Percentiles rank a stretch among this genome's conserved stretches.
phyloP scores from a whole-genome alignment of 768 basidiomycete genomes.

The Xanthoconium stramineum region DNA sequence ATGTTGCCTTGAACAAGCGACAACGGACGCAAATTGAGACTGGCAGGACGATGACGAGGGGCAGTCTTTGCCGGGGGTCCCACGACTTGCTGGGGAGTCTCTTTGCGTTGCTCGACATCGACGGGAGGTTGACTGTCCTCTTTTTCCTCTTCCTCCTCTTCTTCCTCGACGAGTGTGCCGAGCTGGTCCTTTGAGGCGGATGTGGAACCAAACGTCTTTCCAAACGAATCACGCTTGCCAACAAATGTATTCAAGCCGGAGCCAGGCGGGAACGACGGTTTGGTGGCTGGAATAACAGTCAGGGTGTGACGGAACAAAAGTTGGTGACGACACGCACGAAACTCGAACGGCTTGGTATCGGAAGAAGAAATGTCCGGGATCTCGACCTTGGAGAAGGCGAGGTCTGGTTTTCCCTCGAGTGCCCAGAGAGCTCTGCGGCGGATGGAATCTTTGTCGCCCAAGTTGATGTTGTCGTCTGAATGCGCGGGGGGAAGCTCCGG shows the following conservation, averaged over 20 bases:
- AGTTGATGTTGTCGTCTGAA: constrained; percentile 64
- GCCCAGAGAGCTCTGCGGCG: constrained; percentile 82
- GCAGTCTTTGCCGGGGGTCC: constrained; percentile 37
- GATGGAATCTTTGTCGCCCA: constrained; percentile 74
- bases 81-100: constrained; percentile 26
- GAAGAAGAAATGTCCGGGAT: constrained; percentile 74
- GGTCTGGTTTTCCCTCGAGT: constrained; percentile 78
- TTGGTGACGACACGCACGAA: constrained; percentile 47
- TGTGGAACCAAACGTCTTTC: constrained; percentile 59
- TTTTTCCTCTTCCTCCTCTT: constrained; percentile 78
- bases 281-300: constrained; percentile 44
- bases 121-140: constrained; percentile 43
- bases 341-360: constrained; percentile 56
- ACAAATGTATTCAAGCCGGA: constrained; percentile 40
- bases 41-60: constrained; percentile 61
- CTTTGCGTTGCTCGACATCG: constrained; percentile 8
- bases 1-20: constrained; percentile 61
- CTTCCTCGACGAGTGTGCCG: constrained; percentile 78
- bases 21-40: constrained; percentile 65
- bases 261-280: constrained; percentile 55
- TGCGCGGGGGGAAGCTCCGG: constrained; percentile 60
- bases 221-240: constrained; percentile 77
- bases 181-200: constrained; percentile 73
- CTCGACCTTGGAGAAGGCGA: constrained; percentile 72
- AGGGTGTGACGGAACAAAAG: neutral